phyloP scores from a whole-genome alignment of 148 eudicot species.

The Rhododendron vialii region DNA sequence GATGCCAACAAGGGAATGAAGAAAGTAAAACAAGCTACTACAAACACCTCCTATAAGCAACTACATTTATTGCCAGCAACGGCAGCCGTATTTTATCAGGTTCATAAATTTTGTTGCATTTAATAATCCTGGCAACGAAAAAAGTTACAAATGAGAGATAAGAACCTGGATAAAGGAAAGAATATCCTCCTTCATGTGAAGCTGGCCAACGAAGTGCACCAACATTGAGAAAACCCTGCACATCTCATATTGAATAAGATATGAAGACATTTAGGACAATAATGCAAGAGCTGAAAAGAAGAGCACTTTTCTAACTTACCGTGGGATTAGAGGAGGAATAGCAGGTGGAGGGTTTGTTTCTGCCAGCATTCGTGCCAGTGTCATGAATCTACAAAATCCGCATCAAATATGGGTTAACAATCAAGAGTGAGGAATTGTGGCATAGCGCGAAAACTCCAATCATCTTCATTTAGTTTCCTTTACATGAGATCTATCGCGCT shows the following conservation, averaged over 20 bases:
- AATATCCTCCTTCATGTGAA: slow-evolving; percentile 55
- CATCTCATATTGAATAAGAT: slow-evolving; percentile 13
- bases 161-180: slow-evolving; percentile 48
- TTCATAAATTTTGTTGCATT: not conserved
- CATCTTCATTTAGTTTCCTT: not conserved
- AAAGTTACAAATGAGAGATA: not conserved
- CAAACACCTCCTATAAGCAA: not conserved
- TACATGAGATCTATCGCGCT: not conserved
- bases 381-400: slow-evolving; percentile 46
- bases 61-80: not conserved
- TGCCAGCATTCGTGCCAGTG: slow-evolving; percentile 25
- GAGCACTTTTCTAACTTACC: slow-evolving; percentile 28
- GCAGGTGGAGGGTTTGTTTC: slow-evolving; percentile 19
- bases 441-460: not conserved
- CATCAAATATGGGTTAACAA: slow-evolving; percentile 8
- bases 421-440: not conserved
- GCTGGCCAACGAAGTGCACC: slow-evolving; percentile 39
- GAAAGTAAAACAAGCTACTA: not conserved
- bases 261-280: not conserved
- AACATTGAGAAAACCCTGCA: slow-evolving; percentile 56
- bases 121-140: not conserved
- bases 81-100: not conserved
- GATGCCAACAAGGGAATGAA: not conserved
- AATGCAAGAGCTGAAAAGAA: not conserved
- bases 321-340: slow-evolving; percentile 28